phyloP scores from a whole-genome alignment of 345 rosid genomes.

The Eutrema japonicum region DNA sequence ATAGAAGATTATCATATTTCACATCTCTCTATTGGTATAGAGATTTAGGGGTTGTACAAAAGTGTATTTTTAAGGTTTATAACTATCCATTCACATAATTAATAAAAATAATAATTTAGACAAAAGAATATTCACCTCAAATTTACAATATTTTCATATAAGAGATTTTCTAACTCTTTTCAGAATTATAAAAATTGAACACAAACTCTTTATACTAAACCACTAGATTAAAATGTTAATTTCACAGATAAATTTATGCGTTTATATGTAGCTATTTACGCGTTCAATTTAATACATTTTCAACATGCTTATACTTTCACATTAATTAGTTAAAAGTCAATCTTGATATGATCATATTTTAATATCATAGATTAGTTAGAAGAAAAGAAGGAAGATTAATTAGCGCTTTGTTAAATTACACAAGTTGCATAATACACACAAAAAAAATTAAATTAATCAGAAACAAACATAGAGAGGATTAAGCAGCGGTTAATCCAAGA shows the following conservation, averaged over 20 bases:
- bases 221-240: too few relatives aligned
- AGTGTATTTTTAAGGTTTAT: too few relatives aligned
- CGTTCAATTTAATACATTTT: slow-evolving; percentile 6
- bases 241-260: not conserved
- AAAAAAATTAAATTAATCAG: not conserved
- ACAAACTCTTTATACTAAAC: too few relatives aligned
- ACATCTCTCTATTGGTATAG: too few relatives aligned
- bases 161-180: not conserved
- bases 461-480: slow-evolving; percentile 14
- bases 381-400: not conserved
- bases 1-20: too few relatives aligned
- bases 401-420: slow-evolving; percentile 31
- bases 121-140: too few relatives aligned
- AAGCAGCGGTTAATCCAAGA: slow-evolving; percentile 57
- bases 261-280: not conserved
- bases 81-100: too few relatives aligned
- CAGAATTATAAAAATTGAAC: too few relatives aligned
- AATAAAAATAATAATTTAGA: too few relatives aligned
- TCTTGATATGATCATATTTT: not conserved
- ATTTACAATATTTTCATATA: too few relatives aligned
- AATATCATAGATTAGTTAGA: slow-evolving; percentile 1
- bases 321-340: slow-evolving; percentile 23
- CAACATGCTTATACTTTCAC: not conserved
- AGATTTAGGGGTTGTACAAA: too few relatives aligned
- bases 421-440: slow-evolving; percentile 19